Evolutionary conservation across 2,329 filamentous ascomycete species (phyloP), one percentile per base, ranked within the genome.

Genomic region (Fusarium bactridioides): DNA sequence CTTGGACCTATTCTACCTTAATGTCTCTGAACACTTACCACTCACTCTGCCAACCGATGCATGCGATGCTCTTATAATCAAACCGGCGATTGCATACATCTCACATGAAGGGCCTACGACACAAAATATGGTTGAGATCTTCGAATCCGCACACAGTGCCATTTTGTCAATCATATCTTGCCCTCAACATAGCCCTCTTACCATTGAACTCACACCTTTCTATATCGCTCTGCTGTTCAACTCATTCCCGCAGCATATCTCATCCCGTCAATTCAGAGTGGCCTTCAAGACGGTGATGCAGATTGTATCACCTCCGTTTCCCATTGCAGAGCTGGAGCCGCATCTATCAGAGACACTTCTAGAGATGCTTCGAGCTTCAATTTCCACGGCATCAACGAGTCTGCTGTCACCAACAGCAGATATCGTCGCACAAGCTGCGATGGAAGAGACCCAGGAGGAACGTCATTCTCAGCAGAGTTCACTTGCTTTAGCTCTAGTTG

Each of bases 1-100:
- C 23, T 84, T 95, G n/a, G 93, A 96, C 78, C 87, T 97, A 21
- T 97, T 94, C 83, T 97, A 97, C 82, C 88, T 98, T 70, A 96
- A 97, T 78, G 89, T 92, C 0, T 91, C 93, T 5, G 95, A 97
- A 79, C 93, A 97, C 79, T 90, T 97, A 67, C 91, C 94, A 0
- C 84, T 94, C 13, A 84, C 89, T 6, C 82, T 97, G 4, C 84
- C 93, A 0, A 87, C 92, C 1, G 83, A 86, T 7, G 87, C 89
- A 6, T 94, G 91, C 76, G 93, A 97, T 75, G 85, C 89, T 6
- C 85, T 97, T 4, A 88, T 97, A 21, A 85, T 97, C 58, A 87
- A 91, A 38, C 91, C 93, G 3, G 92, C 94, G 11, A 88, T 90
- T 10, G 88, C 92, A 2, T 96, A 97, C 78, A 88, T 98, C 7